A percentile compares a stretch with the other conserved stretches of the same genome.
Conservation (phyloP, 768 basidiomycete genomes). For the Mycena sanguinolenta region DNA sequence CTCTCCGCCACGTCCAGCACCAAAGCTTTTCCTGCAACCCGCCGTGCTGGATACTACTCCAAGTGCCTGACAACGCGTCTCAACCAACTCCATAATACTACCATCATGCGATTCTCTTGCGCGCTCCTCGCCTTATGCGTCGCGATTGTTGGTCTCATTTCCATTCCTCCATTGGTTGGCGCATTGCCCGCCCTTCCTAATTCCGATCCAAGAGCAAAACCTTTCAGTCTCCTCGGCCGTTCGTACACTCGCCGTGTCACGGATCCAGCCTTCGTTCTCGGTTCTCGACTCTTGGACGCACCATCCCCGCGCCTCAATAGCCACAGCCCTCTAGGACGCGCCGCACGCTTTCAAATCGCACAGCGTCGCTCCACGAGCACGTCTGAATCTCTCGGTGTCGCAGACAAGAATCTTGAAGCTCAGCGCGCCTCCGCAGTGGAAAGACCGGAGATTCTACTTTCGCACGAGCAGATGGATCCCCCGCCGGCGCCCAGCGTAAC, state of each 20-base stretch:
- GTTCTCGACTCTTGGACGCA: neutral
- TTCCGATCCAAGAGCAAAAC: slow-evolving; percentile 44
- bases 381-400: neutral
- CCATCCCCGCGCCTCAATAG: slow-evolving; percentile 10
- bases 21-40: slow-evolving; percentile 8
- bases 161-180: slow-evolving; percentile 51
- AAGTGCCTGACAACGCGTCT: neutral
- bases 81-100: slow-evolving; percentile 52
- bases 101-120: slow-evolving; percentile 44
- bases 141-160: slow-evolving; percentile 50
- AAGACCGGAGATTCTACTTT: slow-evolving; percentile 29
- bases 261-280: neutral
- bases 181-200: slow-evolving; percentile 50
- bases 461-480: slow-evolving; percentile 28
- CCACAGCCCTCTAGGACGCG: slow-evolving; percentile 26
- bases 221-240: slow-evolving; percentile 42
- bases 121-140: slow-evolving; percentile 46
- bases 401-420: neutral
- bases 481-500: neutral
- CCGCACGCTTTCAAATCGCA: slow-evolving; percentile 21
- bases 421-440: neutral
- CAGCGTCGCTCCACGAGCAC: neutral
- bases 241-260: slow-evolving; percentile 36
- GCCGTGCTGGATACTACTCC: neutral
- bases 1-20: slow-evolving; percentile 6